phyloP scores from a whole-genome alignment of 2,329 filamentous ascomycete species.

The Ceratocystis lukuohia region DNA sequence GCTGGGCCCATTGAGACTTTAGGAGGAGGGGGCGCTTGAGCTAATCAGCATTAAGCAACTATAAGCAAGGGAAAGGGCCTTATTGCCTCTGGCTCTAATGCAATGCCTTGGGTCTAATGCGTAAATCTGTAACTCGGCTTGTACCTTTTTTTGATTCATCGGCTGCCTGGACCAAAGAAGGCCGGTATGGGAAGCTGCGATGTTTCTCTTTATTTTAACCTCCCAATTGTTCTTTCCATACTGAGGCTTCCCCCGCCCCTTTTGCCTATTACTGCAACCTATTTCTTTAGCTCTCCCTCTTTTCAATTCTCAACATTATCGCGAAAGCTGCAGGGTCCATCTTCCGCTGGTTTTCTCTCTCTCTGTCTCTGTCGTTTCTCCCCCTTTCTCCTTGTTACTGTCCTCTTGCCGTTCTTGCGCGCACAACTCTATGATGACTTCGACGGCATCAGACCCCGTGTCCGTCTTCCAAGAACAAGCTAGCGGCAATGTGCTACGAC shows the following conservation, averaged over 20 bases:
- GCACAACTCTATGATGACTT: conserved; percentile 8
- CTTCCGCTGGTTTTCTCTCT: background rate
- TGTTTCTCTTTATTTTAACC: background rate
- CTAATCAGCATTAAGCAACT: conserved; percentile 5
- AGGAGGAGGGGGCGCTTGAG: background rate
- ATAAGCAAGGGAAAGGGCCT: background rate
- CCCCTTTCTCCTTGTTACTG: background rate
- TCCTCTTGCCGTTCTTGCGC: background rate
- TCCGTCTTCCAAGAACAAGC: background rate
- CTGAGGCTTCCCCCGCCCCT: background rate
- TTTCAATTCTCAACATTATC: background rate
- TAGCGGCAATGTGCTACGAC: conserved; percentile 7
- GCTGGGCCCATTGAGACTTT: background rate
- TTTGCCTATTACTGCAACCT: background rate
- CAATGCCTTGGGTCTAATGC: background rate
- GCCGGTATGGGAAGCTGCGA: background rate
- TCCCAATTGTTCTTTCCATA: background rate
- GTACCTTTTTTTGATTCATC: background rate
- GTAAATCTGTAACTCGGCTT: background rate
- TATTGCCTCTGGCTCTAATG: background rate
- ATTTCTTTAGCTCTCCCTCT: background rate
- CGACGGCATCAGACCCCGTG: conserved; percentile 11
- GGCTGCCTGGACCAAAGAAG: background rate
- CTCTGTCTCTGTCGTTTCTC: background rate
- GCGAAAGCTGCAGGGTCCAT: background rate